These are phyloP conservation scores for Sporobolomyces pararoseus DNA, from an alignment of 768 basidiomycete species.

Conservation along the genomic window DNA sequence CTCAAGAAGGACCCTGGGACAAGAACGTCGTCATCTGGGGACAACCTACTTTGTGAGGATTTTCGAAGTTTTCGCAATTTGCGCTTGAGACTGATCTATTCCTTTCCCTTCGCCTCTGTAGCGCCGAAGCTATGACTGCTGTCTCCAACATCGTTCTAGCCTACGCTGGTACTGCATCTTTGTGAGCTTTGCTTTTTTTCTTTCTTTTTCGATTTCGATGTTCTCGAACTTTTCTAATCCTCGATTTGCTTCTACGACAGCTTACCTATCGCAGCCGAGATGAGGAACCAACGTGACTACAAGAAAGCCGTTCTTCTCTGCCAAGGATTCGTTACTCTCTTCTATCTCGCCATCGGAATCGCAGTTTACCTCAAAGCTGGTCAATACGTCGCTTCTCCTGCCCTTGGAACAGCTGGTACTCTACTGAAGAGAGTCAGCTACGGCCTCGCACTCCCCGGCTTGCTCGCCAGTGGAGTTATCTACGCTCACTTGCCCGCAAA, in stretches of 20 bases:
- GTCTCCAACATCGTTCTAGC: conserved; percentile 47
- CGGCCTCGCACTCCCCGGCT: conserved; percentile 44
- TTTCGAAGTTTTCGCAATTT: not conserved
- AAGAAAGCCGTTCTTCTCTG: conserved; percentile 46
- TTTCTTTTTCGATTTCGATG: conserved; percentile 46
- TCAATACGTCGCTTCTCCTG: conserved; percentile 46
- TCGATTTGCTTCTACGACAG: not conserved
- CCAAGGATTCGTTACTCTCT: conserved; percentile 44
- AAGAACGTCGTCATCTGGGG: conserved; percentile 41
- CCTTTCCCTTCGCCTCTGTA: conserved; percentile 15
- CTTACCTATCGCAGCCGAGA: conserved; percentile 48
- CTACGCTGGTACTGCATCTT: conserved; percentile 26
- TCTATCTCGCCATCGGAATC: conserved; percentile 45
- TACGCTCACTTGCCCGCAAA: conserved; percentile 37
- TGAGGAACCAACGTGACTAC: conserved; percentile 47
- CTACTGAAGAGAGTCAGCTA: conserved; percentile 43
- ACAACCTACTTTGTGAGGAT: conserved; percentile 19
- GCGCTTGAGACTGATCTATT: conserved; percentile 1
- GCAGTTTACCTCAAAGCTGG: conserved; percentile 47
- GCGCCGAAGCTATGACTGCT: conserved; percentile 48
- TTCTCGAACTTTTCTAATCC: conserved; percentile 11
- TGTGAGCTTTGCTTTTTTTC: conserved; percentile 32
- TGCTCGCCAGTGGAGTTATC: conserved; percentile 21
- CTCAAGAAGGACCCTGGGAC: conserved; percentile 42
- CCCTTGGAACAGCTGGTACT: conserved; percentile 46